Evolutionary conservation across 768 basidiomycete species (phyloP), one percentile per base, ranked within the genome.

Genomic region (Neoboletus brunneissimus): DNA sequence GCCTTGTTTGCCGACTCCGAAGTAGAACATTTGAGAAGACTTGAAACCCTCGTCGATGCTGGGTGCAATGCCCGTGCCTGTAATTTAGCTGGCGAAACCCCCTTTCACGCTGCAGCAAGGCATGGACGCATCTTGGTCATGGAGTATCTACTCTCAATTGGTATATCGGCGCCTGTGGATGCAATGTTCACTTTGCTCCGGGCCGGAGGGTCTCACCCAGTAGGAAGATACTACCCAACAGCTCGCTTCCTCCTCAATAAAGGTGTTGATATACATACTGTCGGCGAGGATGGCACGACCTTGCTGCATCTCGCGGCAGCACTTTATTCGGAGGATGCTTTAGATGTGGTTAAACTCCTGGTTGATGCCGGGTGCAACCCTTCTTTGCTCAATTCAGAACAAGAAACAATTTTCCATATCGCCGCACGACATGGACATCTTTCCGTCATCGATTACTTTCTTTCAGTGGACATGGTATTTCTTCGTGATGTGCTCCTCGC

Each of bases 51-150:
- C 5, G 5, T 56, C 1, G 35, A 38, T 31, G 57, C 61, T 0
- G 62, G 62, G 16, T 63, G 62, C n/a, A 11, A 51, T 32, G 18
- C 47, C 6, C 40, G 43, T 31, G 6, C 23, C 1, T 11, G 11
- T 5, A 54, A 62, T 16, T 35, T 31, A 1, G 40, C 10, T 25
- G 45, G 49, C 1, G 13, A 41, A 22, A 57, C 52, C 3, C 37
- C 55, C 0, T 38, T 62, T 1, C 52, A 57, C 10, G 8, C 25
- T 16, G 60, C 29, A 11, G 5, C 11, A 12, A 11, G 5, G 18
- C 25, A 2, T 1, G 29, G 18, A 31, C 3, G 4, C 45, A 46
- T 46, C 45, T 15, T 3, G 5, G n/a, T 31, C 6, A 46, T 46
- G 45, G 29, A 31, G 29, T 46, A 31, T 31, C 29, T 31, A 7